These are phyloP conservation scores for Lipomyces yamadae DNA, from an alignment of 805 yeast species.

Conservation along the genomic window DNA sequence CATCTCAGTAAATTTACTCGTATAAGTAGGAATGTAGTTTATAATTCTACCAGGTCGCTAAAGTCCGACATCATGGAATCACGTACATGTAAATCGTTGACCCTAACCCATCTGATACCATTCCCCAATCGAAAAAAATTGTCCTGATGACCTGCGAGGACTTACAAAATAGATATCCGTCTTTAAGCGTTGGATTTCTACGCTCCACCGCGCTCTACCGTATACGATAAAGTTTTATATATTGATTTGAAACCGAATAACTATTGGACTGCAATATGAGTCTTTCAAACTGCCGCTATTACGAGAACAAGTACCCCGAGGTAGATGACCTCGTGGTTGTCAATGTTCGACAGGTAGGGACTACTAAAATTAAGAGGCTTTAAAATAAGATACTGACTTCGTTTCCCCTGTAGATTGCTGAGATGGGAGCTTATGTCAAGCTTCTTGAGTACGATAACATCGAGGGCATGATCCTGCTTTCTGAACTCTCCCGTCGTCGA, in stretches of 20 bases:
- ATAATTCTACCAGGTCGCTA: not conserved
- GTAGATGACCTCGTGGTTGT: slow-evolving; percentile 99
- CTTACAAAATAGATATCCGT: no score
- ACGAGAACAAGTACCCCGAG: slow-evolving; percentile 98
- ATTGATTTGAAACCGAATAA: not conserved
- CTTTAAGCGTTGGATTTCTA: not conserved
- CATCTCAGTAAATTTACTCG: not conserved
- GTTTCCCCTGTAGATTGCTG: slow-evolving; percentile 66
- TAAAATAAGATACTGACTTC: not conserved
- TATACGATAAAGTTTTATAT: no score
- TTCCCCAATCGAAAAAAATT: not conserved
- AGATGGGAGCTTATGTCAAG: slow-evolving; percentile 99
- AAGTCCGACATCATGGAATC: not conserved
- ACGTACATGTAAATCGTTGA: not conserved
- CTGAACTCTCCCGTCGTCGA: slow-evolving; percentile 97
- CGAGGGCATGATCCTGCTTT: slow-evolving; percentile 96
- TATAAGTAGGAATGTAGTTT: not conserved
- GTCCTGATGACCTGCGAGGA: not conserved
- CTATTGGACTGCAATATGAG: slow-evolving; percentile 57
- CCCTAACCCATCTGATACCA: not conserved
- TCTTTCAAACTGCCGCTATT: slow-evolving; percentile 90
- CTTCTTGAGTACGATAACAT: slow-evolving; percentile 95
- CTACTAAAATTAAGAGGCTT: not conserved
- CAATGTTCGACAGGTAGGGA: slow-evolving; percentile 76
- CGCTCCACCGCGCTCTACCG: not conserved